Conservation (phyloP, 768 basidiomycete species). For the Pleurotus pulmonarius region DNA sequence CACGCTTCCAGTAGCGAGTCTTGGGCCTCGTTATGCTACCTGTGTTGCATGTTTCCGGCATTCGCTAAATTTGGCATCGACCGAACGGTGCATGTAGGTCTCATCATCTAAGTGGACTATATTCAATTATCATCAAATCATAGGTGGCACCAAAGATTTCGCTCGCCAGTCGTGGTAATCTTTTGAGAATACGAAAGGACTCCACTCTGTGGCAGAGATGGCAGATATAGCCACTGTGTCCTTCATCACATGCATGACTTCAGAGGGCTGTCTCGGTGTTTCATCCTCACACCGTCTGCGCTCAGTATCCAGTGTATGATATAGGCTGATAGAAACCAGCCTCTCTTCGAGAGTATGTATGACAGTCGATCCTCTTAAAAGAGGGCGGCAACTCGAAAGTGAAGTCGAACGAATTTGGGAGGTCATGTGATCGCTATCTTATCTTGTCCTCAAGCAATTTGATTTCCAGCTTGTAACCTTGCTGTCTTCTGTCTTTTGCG, state of each 20-base stretch:
- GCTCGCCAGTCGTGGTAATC: slow-evolving; percentile 7
- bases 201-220: neutral
- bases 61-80: neutral
- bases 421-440: neutral
- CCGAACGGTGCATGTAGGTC: slow-evolving; percentile 2
- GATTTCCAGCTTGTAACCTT: slow-evolving; percentile 60
- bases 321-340: no score
- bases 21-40: neutral
- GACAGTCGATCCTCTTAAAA: no score
- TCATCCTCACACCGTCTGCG: no score
- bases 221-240: neutral
- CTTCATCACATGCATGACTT: neutral
- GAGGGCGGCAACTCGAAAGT: no score
- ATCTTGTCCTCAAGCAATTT: slow-evolving; percentile 43
- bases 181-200: slow-evolving; percentile 9
- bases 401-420: no score
- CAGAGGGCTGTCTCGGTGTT: no score
- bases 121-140: no score
- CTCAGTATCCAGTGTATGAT: no score
- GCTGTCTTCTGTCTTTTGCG: slow-evolving; percentile 38
- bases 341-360: no score
- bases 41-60: no score
- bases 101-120: slow-evolving; percentile 7
- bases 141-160: neutral
- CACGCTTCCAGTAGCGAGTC: neutral